Evolutionary conservation across 306 rosid species (phyloP).

Genomic region (Lathyrus sativus): DNA sequence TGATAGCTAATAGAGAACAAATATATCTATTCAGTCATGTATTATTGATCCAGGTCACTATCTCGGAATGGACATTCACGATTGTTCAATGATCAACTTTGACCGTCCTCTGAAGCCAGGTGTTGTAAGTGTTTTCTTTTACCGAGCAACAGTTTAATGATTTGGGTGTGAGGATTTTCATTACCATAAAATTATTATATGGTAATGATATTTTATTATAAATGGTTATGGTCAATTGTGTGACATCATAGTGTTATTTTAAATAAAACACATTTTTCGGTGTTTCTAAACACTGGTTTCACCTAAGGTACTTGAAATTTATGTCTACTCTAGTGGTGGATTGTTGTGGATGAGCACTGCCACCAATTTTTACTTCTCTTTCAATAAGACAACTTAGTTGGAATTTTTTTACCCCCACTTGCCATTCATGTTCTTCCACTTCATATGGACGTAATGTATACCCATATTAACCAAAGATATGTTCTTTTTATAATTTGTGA

Average conservation of each 20-base stretch:
- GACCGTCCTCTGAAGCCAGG: conserved; percentile 82
- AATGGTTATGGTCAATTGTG: not conserved
- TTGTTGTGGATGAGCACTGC: not conserved
- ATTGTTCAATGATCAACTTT: conserved; percentile 67
- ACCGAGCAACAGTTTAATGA: conserved; percentile 27
- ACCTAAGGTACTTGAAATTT: not conserved
- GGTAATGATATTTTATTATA: conserved; percentile 3
- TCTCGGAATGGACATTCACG: conserved; percentile 95
- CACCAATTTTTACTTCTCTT: not conserved
- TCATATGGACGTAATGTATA: conserved; percentile 14
- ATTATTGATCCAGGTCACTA: conserved; percentile 71
- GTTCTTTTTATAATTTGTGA: conserved; percentile 32
- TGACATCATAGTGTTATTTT: not conserved
- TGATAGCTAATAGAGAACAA: conserved; percentile 20
- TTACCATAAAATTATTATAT: conserved; percentile 9
- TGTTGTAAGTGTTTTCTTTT: conserved; percentile 73
- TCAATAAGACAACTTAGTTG: not conserved
- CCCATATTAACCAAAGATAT: conserved; percentile 12
- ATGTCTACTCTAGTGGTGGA: not conserved
- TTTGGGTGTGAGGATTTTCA: not conserved
- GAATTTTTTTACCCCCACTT: not conserved
- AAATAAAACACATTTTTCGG: not conserved
- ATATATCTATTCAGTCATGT: not conserved
- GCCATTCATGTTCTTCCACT: not conserved
- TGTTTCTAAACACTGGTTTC: not conserved